Evolutionary conservation across 2,329 filamentous ascomycete species (phyloP).

Genomic region (Aureobasidium sp.): DNA sequence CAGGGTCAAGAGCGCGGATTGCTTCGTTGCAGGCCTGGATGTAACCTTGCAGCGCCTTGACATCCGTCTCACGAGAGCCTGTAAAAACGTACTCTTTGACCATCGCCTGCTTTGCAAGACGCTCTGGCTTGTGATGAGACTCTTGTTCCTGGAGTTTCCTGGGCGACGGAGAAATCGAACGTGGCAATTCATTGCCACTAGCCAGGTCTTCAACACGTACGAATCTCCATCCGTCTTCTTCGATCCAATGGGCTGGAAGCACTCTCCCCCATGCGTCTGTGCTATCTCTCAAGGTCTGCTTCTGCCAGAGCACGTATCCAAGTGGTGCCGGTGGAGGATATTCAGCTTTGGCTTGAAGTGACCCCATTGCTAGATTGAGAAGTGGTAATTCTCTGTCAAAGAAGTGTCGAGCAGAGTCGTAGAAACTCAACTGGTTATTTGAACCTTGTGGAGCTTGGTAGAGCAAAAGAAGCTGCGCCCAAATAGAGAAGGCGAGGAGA

Average conservation of each 20-base stretch:
- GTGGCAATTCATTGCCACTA: neutral
- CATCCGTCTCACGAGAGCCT: conserved; percentile 1
- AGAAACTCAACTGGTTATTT: no score
- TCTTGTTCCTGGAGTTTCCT: neutral
- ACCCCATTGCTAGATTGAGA: no score
- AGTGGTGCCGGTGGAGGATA: neutral
- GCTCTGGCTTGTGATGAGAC: neutral
- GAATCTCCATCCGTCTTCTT: neutral
- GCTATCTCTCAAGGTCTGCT: neutral
- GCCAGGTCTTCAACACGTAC: neutral
- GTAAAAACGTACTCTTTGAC: conserved; percentile 12
- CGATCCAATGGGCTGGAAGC: neutral
- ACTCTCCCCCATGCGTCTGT: neutral
- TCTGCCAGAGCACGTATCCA: conserved; percentile 12
- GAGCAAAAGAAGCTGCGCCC: no score
- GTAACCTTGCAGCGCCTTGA: neutral
- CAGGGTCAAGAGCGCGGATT: neutral
- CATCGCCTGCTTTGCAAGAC: neutral
- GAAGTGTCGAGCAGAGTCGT: no score
- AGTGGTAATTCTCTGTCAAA: no score
- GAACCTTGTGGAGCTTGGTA: no score
- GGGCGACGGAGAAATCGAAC: neutral
- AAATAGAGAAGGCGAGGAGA: no score
- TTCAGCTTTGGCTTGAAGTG: neutral
- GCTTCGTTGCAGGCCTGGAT: conserved; percentile 5